A percentile compares a stretch with the other conserved stretches of the same genome.
Conservation (phyloP, 768 basidiomycete genomes). For the Pleurotus giganteus region DNA sequence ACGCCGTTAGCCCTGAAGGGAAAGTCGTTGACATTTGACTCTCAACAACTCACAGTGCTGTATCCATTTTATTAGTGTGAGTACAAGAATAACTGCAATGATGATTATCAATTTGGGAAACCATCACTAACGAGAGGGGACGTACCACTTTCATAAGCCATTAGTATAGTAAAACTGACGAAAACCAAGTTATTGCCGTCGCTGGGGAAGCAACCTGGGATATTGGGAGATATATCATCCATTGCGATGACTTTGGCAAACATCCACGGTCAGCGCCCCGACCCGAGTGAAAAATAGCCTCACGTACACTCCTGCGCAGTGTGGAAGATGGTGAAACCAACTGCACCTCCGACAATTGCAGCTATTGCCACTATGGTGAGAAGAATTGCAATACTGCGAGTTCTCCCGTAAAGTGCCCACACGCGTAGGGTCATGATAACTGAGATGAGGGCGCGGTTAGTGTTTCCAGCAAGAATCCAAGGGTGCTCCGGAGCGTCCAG, state of each 20-base stretch:
- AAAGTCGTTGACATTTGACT: neutral
- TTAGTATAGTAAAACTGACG: slow-evolving; percentile 12
- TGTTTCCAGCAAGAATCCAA: too few species aligned
- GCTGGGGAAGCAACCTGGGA: slow-evolving; percentile 14
- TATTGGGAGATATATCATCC: slow-evolving; percentile 5
- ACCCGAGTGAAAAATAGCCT: neutral
- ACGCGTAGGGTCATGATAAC: slow-evolving; percentile 13
- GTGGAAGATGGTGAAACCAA: slow-evolving; percentile 8
- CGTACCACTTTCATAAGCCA: slow-evolving; percentile 8
- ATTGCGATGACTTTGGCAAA: slow-evolving; percentile 8
- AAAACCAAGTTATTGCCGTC: slow-evolving; percentile 14
- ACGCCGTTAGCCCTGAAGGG: neutral
- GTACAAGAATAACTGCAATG: neutral
- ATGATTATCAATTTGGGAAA: neutral
- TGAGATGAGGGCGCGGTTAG: neutral
- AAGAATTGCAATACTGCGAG: slow-evolving; percentile 3
- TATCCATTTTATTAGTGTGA: neutral
- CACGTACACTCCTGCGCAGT: slow-evolving; percentile 1
- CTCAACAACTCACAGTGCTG: neutral
- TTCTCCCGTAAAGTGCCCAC: slow-evolving; percentile 15
- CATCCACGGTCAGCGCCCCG: neutral
- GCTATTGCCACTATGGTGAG: neutral
- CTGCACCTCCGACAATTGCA: neutral
- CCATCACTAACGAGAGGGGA: neutral
- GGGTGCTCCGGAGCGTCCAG: too few species aligned